Base-by-base conservation (phyloP, 73 alveolate genomes). In the Symbiodinium pilosum region DNA sequence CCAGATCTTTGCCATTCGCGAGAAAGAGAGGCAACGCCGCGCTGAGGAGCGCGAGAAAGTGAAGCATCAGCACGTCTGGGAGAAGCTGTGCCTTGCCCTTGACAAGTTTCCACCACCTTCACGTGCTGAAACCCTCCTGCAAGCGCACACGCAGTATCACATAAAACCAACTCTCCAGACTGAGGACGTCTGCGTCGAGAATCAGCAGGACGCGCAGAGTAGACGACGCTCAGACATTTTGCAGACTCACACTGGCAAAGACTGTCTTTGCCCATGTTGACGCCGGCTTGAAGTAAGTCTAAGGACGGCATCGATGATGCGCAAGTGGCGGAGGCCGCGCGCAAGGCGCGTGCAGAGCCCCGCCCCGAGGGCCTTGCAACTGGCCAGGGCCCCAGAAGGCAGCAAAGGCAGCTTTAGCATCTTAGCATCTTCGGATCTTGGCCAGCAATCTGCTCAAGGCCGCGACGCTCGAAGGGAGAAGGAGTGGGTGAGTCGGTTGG, bases 1-100 rank as follows among this genome's bases (percentile, higher is more conserved):
- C 99, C 99, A 99, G 89, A 99, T 99, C 75, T 99, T 99, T 83
- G 94, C 99, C 87, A 99, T 99, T n/a, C 94, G 99, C 87, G 99
- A 99, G 94, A 93, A 99, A 36, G 99, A 99, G 85, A 73, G 99
- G 86, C 99, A 99, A 69, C 75, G 99, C 86, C 51, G 99, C 16
- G 99, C 94, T 43, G 99, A 99, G 92, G 99, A 99, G 86, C 99
- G 99, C 84, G 99, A 99, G 96, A 94, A 93, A 73, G 99, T 99
- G 32, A 99, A 99, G 93, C 98, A 98, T 86, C 99, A 95, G 83
- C 99, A 99, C 83, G 99, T 99, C 30, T 99, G 99, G 99, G 99
- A 99, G 99, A 99, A 99, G 94, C 98, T 99, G 97, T 32, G 21
- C 56, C 21, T 34, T 34, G 81, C 87, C 98, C 99, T n/a, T n/a